phyloP scores from a whole-genome alignment of 2,329 filamentous ascomycete species.

The Botrytis medusae region DNA sequence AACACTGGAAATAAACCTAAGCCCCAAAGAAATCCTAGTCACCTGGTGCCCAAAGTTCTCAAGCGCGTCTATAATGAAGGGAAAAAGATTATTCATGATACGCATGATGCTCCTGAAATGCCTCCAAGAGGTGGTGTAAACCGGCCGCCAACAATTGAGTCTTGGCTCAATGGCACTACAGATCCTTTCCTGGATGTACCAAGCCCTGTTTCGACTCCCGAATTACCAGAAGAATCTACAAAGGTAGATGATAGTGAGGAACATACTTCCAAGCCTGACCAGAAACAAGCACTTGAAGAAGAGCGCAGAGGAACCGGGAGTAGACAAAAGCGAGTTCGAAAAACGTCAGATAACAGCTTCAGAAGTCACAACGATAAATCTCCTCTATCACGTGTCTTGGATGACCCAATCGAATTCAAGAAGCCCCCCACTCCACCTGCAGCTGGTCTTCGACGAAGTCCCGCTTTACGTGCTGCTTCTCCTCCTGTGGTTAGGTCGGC shows the following conservation, averaged over 20 bases:
- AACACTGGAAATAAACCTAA: slow-evolving; percentile 48
- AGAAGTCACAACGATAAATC: slow-evolving; percentile 12
- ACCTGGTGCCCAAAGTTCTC: slow-evolving; percentile 62
- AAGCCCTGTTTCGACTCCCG: slow-evolving; percentile 32
- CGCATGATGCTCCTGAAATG: slow-evolving; percentile 45
- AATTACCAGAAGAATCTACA: slow-evolving; percentile 33
- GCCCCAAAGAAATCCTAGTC: slow-evolving; percentile 55
- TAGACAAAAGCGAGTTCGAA: slow-evolving; percentile 25
- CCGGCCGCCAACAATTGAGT: slow-evolving; percentile 63
- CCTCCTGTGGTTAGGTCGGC: slow-evolving; percentile 48
- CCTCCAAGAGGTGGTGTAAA: slow-evolving; percentile 54
- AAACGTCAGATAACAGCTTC: slow-evolving; percentile 30
- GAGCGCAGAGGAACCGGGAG: slow-evolving; percentile 14
- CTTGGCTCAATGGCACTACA: slow-evolving; percentile 62
- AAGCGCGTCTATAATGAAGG: slow-evolving; percentile 64
- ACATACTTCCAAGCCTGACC: slow-evolving; percentile 26
- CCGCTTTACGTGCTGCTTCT: slow-evolving; percentile 52
- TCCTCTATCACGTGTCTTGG: slow-evolving; percentile 8
- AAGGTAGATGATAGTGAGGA: slow-evolving; percentile 34
- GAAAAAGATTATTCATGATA: slow-evolving; percentile 64
- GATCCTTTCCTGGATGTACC: slow-evolving; percentile 58
- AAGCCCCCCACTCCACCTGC: slow-evolving; percentile 32
- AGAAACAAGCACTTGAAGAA: slow-evolving; percentile 24
- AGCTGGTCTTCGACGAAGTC: slow-evolving; percentile 53
- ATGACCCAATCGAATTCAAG: slow-evolving; percentile 16